Evolutionary conservation across 2,329 filamentous ascomycete species (phyloP).

Genomic region (Fusarium bactridioides): DNA sequence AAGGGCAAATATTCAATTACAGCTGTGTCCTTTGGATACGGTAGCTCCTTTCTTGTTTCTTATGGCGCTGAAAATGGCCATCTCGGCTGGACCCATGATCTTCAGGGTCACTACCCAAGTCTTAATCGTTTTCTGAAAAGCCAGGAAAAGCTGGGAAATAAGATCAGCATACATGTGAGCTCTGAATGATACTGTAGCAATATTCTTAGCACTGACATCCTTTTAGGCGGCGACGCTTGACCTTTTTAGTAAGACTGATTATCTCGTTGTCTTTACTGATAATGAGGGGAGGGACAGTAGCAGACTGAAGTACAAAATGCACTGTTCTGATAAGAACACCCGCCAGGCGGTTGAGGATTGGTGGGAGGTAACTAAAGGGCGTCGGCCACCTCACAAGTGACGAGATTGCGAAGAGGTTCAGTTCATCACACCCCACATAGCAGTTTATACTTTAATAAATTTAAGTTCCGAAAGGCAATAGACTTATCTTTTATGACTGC

Average conservation of each 20-base stretch:
- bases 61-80: neutral
- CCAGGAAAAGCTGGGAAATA: neutral
- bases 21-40: neutral
- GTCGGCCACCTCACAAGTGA: neutral
- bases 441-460: no score
- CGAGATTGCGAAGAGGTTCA: no score
- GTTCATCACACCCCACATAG: no score
- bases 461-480: no score
- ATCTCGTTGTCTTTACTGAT: neutral
- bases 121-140: neutral
- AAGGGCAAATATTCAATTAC: no score
- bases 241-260: neutral
- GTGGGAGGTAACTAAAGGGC: neutral
- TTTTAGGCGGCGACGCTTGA: neutral
- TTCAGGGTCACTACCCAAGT: neutral
- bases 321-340: neutral
- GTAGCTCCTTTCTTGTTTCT: neutral
- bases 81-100: neutral
- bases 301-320: neutral
- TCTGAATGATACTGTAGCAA: no score
- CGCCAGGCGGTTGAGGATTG: neutral
- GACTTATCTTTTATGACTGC: rapidly evolving
- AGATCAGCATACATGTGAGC: neutral
- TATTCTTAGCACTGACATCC: rapidly evolving
- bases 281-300: neutral